A percentile compares a stretch with the other conserved stretches of the same genome.
These are phyloP conservation scores for Anthracocystis panici-leucophaei DNA, from an alignment of 1,284 basidiomycete genomes.

Conservation along the genomic window DNA sequence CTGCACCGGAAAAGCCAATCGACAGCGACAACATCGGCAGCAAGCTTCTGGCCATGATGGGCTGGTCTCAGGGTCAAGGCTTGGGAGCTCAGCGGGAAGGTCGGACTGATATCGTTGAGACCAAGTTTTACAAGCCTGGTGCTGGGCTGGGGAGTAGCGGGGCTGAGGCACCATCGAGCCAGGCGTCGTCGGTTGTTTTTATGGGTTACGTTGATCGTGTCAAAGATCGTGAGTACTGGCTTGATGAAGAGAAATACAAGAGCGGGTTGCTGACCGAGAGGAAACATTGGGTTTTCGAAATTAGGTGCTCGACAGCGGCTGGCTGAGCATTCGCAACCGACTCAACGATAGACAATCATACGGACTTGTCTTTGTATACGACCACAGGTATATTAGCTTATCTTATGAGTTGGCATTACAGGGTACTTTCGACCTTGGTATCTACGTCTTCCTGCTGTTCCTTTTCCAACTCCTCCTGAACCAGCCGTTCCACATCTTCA, in stretches of 20 bases:
- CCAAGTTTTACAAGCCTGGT: constrained; percentile 47
- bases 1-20: constrained; percentile 44
- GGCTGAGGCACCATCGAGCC: background rate
- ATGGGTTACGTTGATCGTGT: constrained; percentile 27
- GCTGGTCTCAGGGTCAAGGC: constrained; percentile 48
- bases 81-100: constrained; percentile 32
- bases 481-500: constrained; percentile 39
- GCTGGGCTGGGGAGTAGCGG: constrained; percentile 40
- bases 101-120: constrained; percentile 35
- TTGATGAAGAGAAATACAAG: too few relatives aligned
- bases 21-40: constrained; percentile 43
- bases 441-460: constrained; percentile 12
- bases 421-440: constrained; percentile 3
- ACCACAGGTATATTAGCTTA: constrained; percentile 5
- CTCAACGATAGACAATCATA: background rate
- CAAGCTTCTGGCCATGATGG: constrained; percentile 51
- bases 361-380: background rate
- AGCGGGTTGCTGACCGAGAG: background rate
- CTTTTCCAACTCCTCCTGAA: constrained; percentile 38
- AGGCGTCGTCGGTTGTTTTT: constrained; percentile 14
- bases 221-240: constrained; percentile 30
- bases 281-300: background rate
- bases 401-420: background rate
- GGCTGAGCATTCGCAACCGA: constrained; percentile 17
- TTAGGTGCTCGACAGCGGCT: constrained; percentile 28